Evolutionary conservation across 345 rosid species (phyloP).

Genomic region (Viola odorata): DNA sequence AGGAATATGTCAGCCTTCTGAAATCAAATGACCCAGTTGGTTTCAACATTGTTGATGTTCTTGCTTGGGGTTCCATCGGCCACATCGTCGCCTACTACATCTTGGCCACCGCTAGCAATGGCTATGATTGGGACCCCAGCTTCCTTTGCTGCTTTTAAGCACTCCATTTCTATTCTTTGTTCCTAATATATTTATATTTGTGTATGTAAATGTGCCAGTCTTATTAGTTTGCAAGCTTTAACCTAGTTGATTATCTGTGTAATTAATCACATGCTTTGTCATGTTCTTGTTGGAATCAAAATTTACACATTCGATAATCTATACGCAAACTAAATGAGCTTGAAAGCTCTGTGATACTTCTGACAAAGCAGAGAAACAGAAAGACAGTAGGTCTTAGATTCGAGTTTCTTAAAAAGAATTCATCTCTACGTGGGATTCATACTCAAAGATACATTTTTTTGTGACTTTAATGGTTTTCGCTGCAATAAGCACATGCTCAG

Average conservation of each 20-base stretch:
- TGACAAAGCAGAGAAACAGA: too few species aligned
- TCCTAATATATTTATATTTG: background rate
- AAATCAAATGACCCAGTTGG: constrained; percentile 97
- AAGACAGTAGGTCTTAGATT: too few species aligned
- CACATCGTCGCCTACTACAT: constrained; percentile 95
- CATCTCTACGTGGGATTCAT: too few species aligned
- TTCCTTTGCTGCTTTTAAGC: constrained; percentile 13
- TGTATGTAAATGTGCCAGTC: background rate
- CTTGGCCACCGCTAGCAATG: constrained; percentile 94
- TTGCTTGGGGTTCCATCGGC: constrained; percentile 98
- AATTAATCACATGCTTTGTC: too few species aligned
- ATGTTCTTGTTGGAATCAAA: too few species aligned
- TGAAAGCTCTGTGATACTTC: too few species aligned
- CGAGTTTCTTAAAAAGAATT: too few species aligned
- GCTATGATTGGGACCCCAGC: constrained; percentile 42
- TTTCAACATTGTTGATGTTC: constrained; percentile 92
- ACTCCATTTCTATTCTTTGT: background rate
- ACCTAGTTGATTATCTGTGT: too few species aligned
- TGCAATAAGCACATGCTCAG: background rate
- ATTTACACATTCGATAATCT: too few species aligned
- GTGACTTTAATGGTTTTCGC: background rate
- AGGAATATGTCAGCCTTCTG: constrained; percentile 86
- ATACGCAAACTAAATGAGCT: too few species aligned
- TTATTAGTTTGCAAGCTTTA: too few species aligned
- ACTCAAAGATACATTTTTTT: too few species aligned